Evolutionary conservation across 1,139 yeast genomes (phyloP).

Genomic region (Kluyveromyces sp.): DNA sequence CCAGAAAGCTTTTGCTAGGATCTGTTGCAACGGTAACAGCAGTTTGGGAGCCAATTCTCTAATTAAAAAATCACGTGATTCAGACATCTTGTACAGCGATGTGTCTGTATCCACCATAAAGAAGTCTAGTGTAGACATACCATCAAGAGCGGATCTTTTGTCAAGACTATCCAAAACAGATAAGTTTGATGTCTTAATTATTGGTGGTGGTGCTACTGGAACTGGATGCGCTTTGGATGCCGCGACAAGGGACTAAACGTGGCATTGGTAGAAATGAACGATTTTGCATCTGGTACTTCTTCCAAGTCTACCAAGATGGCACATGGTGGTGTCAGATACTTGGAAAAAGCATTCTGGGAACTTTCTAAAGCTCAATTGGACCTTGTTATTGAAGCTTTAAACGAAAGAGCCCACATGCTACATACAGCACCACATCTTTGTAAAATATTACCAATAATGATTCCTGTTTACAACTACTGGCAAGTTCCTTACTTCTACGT

Average conservation of each 20-base stretch:
- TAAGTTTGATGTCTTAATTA: conserved; percentile 69
- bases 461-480: conserved; percentile 94
- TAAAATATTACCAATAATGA: conserved; percentile 82
- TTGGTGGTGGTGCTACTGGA: conserved; percentile 97
- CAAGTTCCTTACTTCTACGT: conserved; percentile 90
- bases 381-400: conserved; percentile 87
- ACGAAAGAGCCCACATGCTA: conserved; percentile 83
- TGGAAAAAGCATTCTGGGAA: conserved; percentile 90
- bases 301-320: conserved; percentile 96
- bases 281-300: conserved; percentile 88
- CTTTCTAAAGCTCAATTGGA: conserved; percentile 85
- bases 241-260: conserved; percentile 85
- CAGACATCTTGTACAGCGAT: conserved; percentile 1
- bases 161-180: conserved; percentile 35
- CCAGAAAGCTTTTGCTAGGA: background rate
- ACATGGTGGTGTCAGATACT: conserved; percentile 93
- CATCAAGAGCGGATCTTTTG: conserved; percentile 36
- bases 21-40: background rate
- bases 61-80: conserved; percentile 2
- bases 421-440: conserved; percentile 92
- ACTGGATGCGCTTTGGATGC: conserved; percentile 93
- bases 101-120: conserved; percentile 1
- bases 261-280: conserved; percentile 77
- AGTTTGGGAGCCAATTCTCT: background rate
- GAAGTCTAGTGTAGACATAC: conserved; percentile 12